Evolutionary conservation across 805 yeast species (phyloP).

Genomic region (Sungouiella thailandica): DNA sequence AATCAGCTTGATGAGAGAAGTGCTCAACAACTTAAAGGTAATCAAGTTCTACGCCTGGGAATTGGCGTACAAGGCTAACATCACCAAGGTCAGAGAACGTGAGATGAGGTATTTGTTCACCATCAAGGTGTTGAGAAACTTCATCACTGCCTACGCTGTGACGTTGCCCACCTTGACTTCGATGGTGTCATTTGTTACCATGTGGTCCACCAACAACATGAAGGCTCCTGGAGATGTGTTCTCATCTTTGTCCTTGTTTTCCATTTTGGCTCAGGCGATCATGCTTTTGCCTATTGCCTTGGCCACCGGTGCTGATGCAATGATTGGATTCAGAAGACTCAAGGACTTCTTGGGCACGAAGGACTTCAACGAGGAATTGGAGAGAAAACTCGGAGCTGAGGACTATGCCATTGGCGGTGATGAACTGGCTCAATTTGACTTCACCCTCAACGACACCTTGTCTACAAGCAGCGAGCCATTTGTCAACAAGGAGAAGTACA

Average conservation of each 20-base stretch:
- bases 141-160: constrained; percentile 41
- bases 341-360: constrained; percentile 18
- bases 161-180: constrained; percentile 40
- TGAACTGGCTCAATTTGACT: constrained; percentile 2
- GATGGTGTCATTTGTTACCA: constrained; percentile 40
- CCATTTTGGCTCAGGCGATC: constrained; percentile 40
- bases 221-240: constrained; percentile 37
- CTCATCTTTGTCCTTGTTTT: constrained; percentile 37
- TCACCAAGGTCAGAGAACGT: constrained; percentile 30
- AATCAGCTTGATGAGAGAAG: constrained; percentile 39
- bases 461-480: background rate
- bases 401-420: constrained; percentile 5
- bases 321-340: constrained; percentile 32
- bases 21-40: constrained; percentile 35
- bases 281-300: constrained; percentile 41
- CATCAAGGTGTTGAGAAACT: constrained; percentile 38
- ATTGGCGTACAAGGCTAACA: constrained; percentile 32
- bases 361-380: constrained; percentile 13
- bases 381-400: constrained; percentile 6
- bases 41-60: constrained; percentile 47
- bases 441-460: constrained; percentile 1
- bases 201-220: constrained; percentile 41
- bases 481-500: constrained; percentile 1
- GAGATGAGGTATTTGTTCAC: constrained; percentile 39
- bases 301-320: constrained; percentile 42